Evolutionary conservation across 2,329 filamentous ascomycete genomes (phyloP), one percentile per base, ranked within the genome.

Genomic region (Lachnellula suecica): DNA sequence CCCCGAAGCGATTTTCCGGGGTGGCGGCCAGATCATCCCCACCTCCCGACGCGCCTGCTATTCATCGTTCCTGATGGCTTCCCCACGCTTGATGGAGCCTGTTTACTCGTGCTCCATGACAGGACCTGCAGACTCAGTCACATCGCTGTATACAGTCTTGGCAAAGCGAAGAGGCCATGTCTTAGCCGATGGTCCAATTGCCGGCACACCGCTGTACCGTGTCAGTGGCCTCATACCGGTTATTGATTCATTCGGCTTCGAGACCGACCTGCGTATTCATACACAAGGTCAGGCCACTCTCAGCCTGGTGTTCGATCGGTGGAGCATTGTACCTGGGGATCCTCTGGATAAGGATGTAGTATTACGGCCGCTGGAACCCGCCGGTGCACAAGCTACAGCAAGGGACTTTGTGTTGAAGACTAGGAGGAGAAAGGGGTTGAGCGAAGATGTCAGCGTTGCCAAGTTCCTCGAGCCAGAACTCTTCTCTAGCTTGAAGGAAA

Each of bases 351-450:
- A 87, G 66, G 88, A 91, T 56, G 85, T 95, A 57, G 84, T 91
- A 60, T 76, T 94, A 51, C 79, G 89, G 45, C 90, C 92, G 4
- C 76, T 99, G 59, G 92, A 97, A 71, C 91, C 92, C 58, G 94
- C 94, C 1, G 82, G 82, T 49, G 89, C 90, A 47, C 91, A 95
- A 75, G 91, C 89, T 20, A 95, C 92, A 44, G 94, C 94, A 1
- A 81, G 94, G 56, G 94, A 99, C 71, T 97, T 99, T 71, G 92
- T 97, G 49, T 81, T 97, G 57, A 99, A 99, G 82, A 99, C 94
- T 9, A 82, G 94, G 62, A 78, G 91, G 66, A 83, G 94, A 61
- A 99, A 99, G 79, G 94, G 94, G 2, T 72, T 99, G 57, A 93
- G 90, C 57, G 94, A 97, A 76, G 94, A 97, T 70, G 91, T 97